Evolutionary conservation across 352 stramenopile genomes (phyloP).

Genomic region (Chrysophaeum taylorii): DNA sequence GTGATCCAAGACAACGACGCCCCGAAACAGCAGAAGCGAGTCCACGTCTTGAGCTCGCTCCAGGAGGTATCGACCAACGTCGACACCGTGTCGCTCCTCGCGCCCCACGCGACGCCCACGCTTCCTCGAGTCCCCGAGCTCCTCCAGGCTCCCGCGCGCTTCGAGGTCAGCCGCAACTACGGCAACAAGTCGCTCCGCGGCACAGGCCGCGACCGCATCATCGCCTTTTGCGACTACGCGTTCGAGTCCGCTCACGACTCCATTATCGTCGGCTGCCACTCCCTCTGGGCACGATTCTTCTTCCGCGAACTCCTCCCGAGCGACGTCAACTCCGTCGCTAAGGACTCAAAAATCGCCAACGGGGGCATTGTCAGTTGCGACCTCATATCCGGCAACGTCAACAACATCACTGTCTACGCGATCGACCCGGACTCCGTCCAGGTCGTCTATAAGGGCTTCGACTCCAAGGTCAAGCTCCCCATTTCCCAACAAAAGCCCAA

Average conservation of each 20-base stretch:
- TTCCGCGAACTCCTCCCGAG: background rate
- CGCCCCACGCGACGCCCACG: conserved; percentile 28
- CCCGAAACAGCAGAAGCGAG: conserved; percentile 32
- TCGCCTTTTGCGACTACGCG: conserved; percentile 52
- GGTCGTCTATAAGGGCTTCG: conserved; percentile 1
- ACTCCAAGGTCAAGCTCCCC: too few relatives aligned
- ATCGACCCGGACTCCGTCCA: background rate
- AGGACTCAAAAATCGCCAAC: background rate
- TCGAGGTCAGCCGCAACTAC: conserved; percentile 55
- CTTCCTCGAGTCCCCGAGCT: conserved; percentile 22
- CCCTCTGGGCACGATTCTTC: conserved; percentile 64
- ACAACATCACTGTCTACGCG: background rate
- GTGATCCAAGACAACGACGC: conserved; percentile 28
- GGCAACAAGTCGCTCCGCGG: conserved; percentile 62
- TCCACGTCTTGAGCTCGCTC: conserved; percentile 62
- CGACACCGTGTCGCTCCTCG: conserved; percentile 50
- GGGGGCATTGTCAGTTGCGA: background rate
- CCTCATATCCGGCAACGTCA: background rate
- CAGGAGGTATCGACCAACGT: conserved; percentile 70
- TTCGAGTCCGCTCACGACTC: conserved; percentile 47
- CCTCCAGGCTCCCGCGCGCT: conserved; percentile 40
- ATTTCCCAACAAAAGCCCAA: too few relatives aligned
- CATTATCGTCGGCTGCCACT: conserved; percentile 63
- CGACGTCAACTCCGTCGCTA: background rate
- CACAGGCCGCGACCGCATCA: conserved; percentile 44